Base-by-base conservation (phyloP, 495 filamentous ascomycete genomes). In the Emericellopsis terricola region DNA sequence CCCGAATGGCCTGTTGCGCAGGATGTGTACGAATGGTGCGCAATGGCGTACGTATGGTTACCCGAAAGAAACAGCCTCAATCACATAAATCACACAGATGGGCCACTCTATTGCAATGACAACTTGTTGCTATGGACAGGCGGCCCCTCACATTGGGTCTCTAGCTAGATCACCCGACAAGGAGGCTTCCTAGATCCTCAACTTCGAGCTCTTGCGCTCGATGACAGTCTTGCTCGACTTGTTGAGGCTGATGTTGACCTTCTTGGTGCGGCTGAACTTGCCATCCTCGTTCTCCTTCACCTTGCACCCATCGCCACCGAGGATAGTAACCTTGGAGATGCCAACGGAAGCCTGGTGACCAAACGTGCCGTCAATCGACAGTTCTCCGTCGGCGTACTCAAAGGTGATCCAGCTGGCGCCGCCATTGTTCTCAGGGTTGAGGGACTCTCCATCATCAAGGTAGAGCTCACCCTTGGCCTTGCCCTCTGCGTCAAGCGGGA, bases 401-500 rank as follows among this genome's bases (percentile, higher is more conserved):
- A 81, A 75, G 19, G 50, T 41, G 11, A 79, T 54, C 11, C 59
- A 43, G 5, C 62, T 64, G 2, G 57, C 69, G 6, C 23, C 23
- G 23, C 23, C 23, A 11, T 26, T 26, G 3, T 36, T 42, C 0
- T 44, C 30, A 46, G 69, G 73, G 29, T 60, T 40, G 34, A 78
- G 18, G 15, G 65, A 71, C 39, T 69, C 60, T 26, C 73, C 66
- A 34, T 76, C 69, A 37, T 79, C 74, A 1, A 77, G 48, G 41
- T 76, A 79, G 39, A 79, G 50, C 29, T 31, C 29, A 2, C 60
- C 60, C 4, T 32, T 23, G 1, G 59, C 60, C 26, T 39, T 53
- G 26, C 59, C 59, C 24, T 61, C 53, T 21, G 40, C 39, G 16
- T 56, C 70, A 0, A 79, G 64, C 1, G 81, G 72, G 20, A 91